Evolutionary conservation across 257 asterid genomes (phyloP), one percentile per base, ranked within the genome.

Genomic region (Lantana camara): DNA sequence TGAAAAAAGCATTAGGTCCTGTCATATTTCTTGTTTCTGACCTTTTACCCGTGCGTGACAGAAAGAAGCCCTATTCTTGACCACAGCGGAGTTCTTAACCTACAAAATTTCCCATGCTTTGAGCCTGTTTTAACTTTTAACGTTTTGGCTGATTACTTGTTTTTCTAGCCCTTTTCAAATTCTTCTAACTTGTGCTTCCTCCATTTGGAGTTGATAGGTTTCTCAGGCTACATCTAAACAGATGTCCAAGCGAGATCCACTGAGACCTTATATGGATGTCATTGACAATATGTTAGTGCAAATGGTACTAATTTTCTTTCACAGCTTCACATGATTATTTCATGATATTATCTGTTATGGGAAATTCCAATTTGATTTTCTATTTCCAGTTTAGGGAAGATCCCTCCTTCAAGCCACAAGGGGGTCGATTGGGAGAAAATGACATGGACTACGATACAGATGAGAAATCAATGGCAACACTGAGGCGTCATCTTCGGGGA

Each of bases 141-240:
- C 8, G 5, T 64, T 64, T 55, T 64, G 53, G 14, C 22, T 29
- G 57, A 46, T 49, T 9, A 24, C 4, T 49, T 56, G 19, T 20
- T 2, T 15, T n/a, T 57, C 57, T 75, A 57, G 49, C 27, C n/a
- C 60, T 59, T 57, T n/a, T 30, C 11, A 32, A 23, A 55, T 45
- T 32, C 64, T 27, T 63, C 59, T 22, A 45, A 9, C 57, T 17
- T 7, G 21, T 58, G 37, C 29, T 51, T 48, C 57, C 32, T 2
- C 44, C 68, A 27, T 55, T 62, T 74, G 76, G 57, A 62, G 22
- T 59, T 57, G 23, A 63, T 68, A 94, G 99, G 95, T 88, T 80
- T 96, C 99, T 70, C 99, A 94, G 73, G 99, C 99, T 57, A 94
- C 99, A 34, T 90, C 99, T 8, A 94, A 90, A 73, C 99, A 94